Evolutionary conservation across 208 protist genomes (phyloP).

Genomic region (Acanthamoeba lenticulata): DNA sequence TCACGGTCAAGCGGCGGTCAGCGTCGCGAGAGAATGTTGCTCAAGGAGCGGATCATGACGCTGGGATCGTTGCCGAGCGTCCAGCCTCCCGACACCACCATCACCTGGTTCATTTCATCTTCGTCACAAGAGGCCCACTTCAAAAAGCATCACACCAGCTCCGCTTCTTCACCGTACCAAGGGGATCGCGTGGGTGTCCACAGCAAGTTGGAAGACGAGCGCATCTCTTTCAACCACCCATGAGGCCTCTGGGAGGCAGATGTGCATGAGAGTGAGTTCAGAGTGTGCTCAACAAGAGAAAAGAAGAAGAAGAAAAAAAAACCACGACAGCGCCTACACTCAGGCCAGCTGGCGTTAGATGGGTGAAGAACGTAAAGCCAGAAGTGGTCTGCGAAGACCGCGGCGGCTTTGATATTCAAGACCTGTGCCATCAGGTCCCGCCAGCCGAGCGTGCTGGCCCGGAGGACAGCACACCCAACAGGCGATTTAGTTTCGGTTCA

Average conservation of each 20-base stretch:
- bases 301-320: background rate
- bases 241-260: too few species aligned
- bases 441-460: background rate
- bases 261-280: too few species aligned
- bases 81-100: slow-evolving; percentile 7
- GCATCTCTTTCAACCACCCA: background rate
- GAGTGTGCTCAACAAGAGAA: too few species aligned
- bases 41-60: background rate
- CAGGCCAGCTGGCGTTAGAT: background rate
- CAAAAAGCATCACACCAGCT: too few species aligned
- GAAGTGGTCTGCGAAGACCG: background rate
- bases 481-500: background rate
- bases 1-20: background rate
- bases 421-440: background rate
- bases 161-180: too few species aligned
- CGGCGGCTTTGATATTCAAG: background rate
- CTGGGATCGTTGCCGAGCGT: background rate
- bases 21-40: background rate
- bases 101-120: background rate
- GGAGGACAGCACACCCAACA: background rate
- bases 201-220: background rate
- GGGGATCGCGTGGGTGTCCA: background rate
- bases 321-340: background rate
- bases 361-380: background rate
- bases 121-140: background rate